Base-by-base conservation (phyloP, 768 basidiomycete genomes). In the Termitomyces sp. region DNA sequence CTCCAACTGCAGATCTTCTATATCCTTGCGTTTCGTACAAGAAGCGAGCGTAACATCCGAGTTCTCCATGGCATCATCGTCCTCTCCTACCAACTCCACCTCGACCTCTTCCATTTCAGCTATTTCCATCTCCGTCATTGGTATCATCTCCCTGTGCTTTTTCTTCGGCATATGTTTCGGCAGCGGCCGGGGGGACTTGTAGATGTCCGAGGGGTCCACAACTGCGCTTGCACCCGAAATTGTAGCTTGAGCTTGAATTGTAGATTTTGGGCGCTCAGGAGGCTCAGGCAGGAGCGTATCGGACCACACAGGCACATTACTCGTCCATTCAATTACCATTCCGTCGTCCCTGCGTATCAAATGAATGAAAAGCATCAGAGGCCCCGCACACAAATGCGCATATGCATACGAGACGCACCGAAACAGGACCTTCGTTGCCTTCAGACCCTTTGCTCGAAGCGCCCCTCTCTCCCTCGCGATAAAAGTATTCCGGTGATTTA, bases 281-380 rank as follows among this genome's bases (percentile, higher is more conserved):
- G 56, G 35, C 43, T 63, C 61, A 11, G 64, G 64, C 3, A 58
- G 50, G 17, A 66, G 45, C 2, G 64, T 61, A 51, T 73, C 72
- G 2, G 67, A 68, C 72, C 72, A 73, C 4, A 73, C 69, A 1
- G 71, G 70, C 1, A 66, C 58, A 10, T 61, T 10, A 43, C 68
- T 71, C 48, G 50, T 60, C 72, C 72, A 74, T 62, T 74, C 72
- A 23, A 74, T 70, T 0, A 70, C 70, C 44, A 74, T 65, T 1
- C 70, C 70, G 40, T 72, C 72, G 23, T 71, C 72, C 46, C 72
- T 70, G 42, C 42, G 55, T 30, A 56, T 11, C 17, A 9, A 33
- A 37, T 37, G 12, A 3, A 37, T 14, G 12, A n/a, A 6, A 7
- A 40, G 17, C 17, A 40, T 5, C 48, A 48, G 31, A 9, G 9